Evolutionary conservation across 1,284 basidiomycete species (phyloP).

Genomic region (Sanghuangporus weigelae): DNA sequence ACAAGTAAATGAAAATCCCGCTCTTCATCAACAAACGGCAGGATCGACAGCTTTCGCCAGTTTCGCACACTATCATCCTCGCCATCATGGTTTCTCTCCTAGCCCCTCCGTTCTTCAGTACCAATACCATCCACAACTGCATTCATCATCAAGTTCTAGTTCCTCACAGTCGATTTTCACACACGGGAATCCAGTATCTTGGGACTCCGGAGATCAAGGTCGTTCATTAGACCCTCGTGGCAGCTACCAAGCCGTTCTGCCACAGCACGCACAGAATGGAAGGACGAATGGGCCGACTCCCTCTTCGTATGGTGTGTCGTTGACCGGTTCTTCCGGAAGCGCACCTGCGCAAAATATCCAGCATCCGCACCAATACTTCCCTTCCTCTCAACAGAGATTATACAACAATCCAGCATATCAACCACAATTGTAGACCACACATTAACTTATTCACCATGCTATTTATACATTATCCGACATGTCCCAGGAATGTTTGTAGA

Average conservation of each 20-base stretch:
- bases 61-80: slow-evolving; percentile 49
- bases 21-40: neutral
- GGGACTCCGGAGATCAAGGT: neutral
- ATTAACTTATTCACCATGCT: slow-evolving; percentile 6
- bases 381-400: neutral
- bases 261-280: neutral
- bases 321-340: neutral
- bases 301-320: neutral
- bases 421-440: slow-evolving; percentile 8
- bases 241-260: neutral
- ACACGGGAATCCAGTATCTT: neutral
- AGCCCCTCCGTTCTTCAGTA: slow-evolving; percentile 19
- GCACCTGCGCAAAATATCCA: slow-evolving; percentile 2
- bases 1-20: neutral
- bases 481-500: neutral
- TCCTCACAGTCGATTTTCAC: neutral
- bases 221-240: neutral
- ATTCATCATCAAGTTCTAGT: neutral
- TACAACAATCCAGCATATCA: slow-evolving; percentile 4
- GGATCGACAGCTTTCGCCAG: slow-evolving; percentile 24
- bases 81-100: slow-evolving; percentile 37
- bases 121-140: slow-evolving; percentile 6
- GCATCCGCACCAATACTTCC: neutral
- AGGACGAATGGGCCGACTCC: neutral
- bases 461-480: neutral